Evolutionary conservation across 73 alveolate genomes (phyloP), one percentile per base, ranked within the genome.

Genomic region (Symbiodinium pilosum): DNA sequence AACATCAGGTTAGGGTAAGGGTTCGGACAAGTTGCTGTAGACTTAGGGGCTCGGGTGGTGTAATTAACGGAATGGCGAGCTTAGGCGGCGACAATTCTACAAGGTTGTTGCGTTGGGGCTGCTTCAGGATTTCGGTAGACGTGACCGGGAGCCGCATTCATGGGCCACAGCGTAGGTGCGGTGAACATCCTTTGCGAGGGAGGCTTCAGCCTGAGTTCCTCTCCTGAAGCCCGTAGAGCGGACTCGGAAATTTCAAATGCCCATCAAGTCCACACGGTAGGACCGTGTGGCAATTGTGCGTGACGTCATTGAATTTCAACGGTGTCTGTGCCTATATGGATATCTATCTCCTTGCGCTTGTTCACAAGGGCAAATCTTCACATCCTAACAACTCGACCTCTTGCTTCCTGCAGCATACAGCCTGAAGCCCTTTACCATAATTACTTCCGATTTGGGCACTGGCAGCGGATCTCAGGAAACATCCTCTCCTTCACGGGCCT

Each of bases 401-500:
- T 32, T 20, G 21, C 9, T 8, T 20, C 73, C 73, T 56, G 21
- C 21, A 5, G 36, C 36, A 16, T 28, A 11, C 21, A 21, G 38
- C 77, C 1, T 21, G 2, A 6, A 20, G 6, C 73, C 73, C n/a
- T 3, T 3, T 16, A 26, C 73, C 73, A 8, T 16, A 12, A 56
- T 32, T 32, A 26, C n/a, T 16, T 12, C 3, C n/a, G 59, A 3
- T 32, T 16, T 12, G 34, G 3, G 21, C 26, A 20, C 26, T 3
- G 34, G 34, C 3, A 20, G 32, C 77, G 12, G 11, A 52, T 3
- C 71, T 64, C 77, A 64, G 77, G 77, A 32, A 64, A 64, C 77
- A 64, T 64, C 32, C 77, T 64, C 77, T 64, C 77, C 77, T 64
- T 64, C 77, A 64, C 77, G 38, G 77, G 77, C 77, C 28, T 21